Percentiles rank a stretch among this genome's conserved stretches.
Conservation (phyloP, 768 basidiomycete genomes). For the Boletales sp. region DNA sequence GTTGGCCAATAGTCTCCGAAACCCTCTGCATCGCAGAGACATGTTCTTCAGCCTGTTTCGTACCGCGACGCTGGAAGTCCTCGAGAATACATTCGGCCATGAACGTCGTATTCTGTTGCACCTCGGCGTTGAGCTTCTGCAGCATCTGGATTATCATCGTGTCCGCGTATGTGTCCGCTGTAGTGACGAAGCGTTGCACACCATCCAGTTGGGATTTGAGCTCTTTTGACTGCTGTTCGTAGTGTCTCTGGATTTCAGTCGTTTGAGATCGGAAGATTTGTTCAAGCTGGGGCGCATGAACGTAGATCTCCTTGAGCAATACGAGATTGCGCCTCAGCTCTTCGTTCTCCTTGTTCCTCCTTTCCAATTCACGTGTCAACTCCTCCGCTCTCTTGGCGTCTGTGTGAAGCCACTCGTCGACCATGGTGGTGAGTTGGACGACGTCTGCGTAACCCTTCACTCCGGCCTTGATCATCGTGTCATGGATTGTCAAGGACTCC, state of each 20-base stretch:
- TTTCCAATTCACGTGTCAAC: neutral
- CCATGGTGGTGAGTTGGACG: conserved; percentile 5
- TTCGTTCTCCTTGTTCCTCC: conserved; percentile 7
- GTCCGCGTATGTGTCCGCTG: conserved; percentile 8
- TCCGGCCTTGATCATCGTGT: neutral
- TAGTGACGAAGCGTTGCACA: conserved; percentile 2
- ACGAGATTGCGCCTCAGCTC: neutral
- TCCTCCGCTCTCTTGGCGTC: conserved; percentile 6
- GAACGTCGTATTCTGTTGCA: conserved; percentile 6
- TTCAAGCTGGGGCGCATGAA: conserved; percentile 4
- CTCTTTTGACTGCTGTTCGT: conserved; percentile 2
- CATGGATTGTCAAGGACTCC: neutral
- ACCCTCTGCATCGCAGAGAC: neutral
- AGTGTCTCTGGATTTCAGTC: conserved; percentile 1
- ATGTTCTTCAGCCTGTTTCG: neutral
- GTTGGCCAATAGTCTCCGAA: conserved; percentile 1
- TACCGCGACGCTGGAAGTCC: neutral
- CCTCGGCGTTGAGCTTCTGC: conserved; percentile 12
- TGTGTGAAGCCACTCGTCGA: conserved; percentile 7
- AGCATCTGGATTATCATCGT: conserved; percentile 1
- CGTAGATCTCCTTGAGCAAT: conserved; percentile 7
- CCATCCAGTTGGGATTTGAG: conserved; percentile 1
- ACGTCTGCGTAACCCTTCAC: conserved; percentile 1
- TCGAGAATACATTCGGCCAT: conserved; percentile 6
- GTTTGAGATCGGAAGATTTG: conserved; percentile 11